Conservation (phyloP, 148 eudicot genomes). For the Simmondsia chinensis region DNA sequence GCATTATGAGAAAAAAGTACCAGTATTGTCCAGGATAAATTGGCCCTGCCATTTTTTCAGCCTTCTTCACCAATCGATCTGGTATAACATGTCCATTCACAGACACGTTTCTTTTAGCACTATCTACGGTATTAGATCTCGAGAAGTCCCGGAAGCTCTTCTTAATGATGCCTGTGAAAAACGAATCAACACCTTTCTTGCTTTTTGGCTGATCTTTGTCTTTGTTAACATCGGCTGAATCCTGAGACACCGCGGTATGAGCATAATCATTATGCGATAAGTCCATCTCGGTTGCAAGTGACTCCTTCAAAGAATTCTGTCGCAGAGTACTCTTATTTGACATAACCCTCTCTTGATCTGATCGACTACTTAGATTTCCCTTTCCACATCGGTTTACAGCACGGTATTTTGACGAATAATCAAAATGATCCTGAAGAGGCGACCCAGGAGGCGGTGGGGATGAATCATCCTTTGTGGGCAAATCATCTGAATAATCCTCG, state of each 20-base stretch:
- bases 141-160: slow-evolving; percentile 56
- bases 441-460: slow-evolving; percentile 54
- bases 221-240: slow-evolving; percentile 39
- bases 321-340: slow-evolving; percentile 21
- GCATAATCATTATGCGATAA: slow-evolving; percentile 48
- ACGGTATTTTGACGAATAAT: slow-evolving; percentile 45
- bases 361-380: slow-evolving; percentile 53
- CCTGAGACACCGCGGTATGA: slow-evolving; percentile 42
- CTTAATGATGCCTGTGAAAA: slow-evolving; percentile 57
- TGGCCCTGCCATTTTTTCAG: slow-evolving; percentile 81
- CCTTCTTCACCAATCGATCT: slow-evolving; percentile 62
- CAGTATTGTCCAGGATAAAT: slow-evolving; percentile 83
- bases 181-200: slow-evolving; percentile 51
- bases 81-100: slow-evolving; percentile 83
- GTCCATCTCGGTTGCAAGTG: slow-evolving; percentile 77
- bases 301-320: slow-evolving; percentile 51
- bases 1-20: slow-evolving; percentile 21
- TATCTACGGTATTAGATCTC: slow-evolving; percentile 31
- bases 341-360: slow-evolving; percentile 36
- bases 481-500: slow-evolving; percentile 31
- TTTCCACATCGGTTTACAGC: slow-evolving; percentile 43
- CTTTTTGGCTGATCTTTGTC: slow-evolving; percentile 45
- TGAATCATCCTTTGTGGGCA: slow-evolving; percentile 20
- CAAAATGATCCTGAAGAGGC: slow-evolving; percentile 64
- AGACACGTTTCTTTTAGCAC: slow-evolving; percentile 38